Evolutionary conservation across 148 eudicot species (phyloP).

Genomic region (Drosera capensis): DNA sequence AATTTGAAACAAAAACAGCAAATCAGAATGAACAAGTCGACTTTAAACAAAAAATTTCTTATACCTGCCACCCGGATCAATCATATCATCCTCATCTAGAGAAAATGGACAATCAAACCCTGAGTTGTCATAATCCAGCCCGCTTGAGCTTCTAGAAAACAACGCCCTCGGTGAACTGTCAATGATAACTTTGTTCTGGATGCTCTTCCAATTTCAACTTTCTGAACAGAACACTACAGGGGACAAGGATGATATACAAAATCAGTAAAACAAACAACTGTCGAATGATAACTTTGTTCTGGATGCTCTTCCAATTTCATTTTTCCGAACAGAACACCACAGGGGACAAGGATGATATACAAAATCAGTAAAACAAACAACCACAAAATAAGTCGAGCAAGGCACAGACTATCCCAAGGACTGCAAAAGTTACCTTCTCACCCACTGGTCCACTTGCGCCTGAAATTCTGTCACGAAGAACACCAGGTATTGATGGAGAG

Average conservation of each 20-base stretch:
- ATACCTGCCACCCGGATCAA: constrained; percentile 54
- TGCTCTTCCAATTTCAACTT: constrained; percentile 46
- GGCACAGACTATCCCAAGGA: background rate
- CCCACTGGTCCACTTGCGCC: constrained; percentile 27
- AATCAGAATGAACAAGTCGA: background rate
- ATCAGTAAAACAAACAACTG: background rate
- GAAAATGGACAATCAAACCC: constrained; percentile 78
- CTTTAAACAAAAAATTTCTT: background rate
- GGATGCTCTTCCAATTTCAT: constrained; percentile 43
- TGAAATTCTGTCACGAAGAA: constrained; percentile 27
- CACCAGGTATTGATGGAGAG: too few relatives aligned
- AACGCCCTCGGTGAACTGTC: constrained; percentile 59
- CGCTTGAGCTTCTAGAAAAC: constrained; percentile 66
- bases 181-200: constrained; percentile 33
- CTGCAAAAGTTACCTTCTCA: constrained; percentile 40
- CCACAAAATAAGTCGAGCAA: background rate
- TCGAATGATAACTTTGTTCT: constrained; percentile 31
- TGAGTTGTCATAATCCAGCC: constrained; percentile 56
- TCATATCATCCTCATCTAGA: constrained; percentile 54
- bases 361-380: background rate
- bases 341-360: constrained; percentile 7
- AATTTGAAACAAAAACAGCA: background rate
- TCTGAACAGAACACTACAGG: constrained; percentile 38
- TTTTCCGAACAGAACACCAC: constrained; percentile 40
- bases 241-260: constrained; percentile 2